Conservation (phyloP, 2,329 filamentous ascomycete species). For the Neofusicoccum sp. region DNA sequence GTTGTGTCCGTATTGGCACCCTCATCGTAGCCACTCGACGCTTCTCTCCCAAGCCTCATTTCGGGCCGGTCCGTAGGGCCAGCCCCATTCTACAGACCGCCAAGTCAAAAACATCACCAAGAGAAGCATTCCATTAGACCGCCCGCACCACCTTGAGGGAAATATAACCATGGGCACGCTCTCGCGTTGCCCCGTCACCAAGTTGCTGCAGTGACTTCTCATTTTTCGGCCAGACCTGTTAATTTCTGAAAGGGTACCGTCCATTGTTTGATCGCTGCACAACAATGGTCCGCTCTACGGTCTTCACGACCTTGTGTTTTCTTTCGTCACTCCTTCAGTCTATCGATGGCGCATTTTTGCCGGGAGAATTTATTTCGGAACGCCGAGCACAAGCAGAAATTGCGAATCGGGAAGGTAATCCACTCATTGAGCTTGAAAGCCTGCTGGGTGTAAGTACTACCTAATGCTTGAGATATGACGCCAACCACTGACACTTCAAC, state of each 20-base stretch:
- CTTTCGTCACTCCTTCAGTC: background rate
- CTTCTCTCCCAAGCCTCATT: background rate
- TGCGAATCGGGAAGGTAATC: background rate
- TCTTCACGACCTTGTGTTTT: slow-evolving; percentile 1
- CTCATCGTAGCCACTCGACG: background rate
- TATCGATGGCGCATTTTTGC: background rate
- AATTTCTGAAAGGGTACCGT: background rate
- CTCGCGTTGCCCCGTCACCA: slow-evolving; percentile 7
- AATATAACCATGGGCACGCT: background rate
- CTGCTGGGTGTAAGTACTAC: background rate
- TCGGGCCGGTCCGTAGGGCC: background rate
- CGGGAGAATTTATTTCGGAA: background rate
- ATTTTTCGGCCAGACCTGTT: background rate
- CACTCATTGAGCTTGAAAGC: background rate
- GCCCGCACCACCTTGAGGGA: background rate
- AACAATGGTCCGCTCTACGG: background rate
- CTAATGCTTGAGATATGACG: no score
- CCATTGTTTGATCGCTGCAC: background rate
- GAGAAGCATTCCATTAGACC: background rate
- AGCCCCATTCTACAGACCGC: background rate
- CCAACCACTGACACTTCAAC: no score
- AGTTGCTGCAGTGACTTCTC: slow-evolving; percentile 15
- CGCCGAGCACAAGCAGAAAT: background rate
- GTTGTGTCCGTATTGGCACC: background rate
- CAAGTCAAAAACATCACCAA: background rate